Base-by-base conservation (phyloP, 225 moss, liverwort and hornwort species). In the Sphagnum contortum region DNA sequence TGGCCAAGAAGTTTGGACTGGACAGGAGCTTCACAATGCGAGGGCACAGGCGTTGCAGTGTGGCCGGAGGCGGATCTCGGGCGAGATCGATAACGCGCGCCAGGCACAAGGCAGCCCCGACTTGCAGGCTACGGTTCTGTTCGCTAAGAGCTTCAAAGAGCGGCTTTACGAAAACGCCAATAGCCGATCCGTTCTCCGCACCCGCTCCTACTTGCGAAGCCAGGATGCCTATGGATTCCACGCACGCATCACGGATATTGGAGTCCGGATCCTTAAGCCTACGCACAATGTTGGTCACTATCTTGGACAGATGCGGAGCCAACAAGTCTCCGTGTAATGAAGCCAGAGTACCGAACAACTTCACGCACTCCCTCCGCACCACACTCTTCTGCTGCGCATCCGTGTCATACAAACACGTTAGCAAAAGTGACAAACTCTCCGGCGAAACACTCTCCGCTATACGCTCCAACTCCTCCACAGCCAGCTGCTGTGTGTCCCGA, bases 401-500 rank as follows among this genome's bases (percentile, higher is more conserved):
- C 1, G 89, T 98, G 11, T 98, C 96, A 54, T 98, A 84, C 0
- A 98, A 64, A 13, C 89, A 91, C 48, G 80, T 77, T 49, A 98
- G 13, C 67, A 90, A 98, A 6, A 98, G 67, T 3, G 90, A 74
- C 59, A 91, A 83, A 0, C 87, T 90, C 50, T 91, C 78, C 0
- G 74, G 68, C 10, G 90, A 85, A 61, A 98, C 62, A 63, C 78
- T 76, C 51, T 79, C 69, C 4, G 83, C 90, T 12, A 87, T 82
- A 8, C 76, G 77, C 70, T 93, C 90, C 47, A 98, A 66, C 65
- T 98, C 96, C 60, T 98, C 92, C 5, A 92, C 69, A 13, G 87
- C 90, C 13, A 89, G 76, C 76, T 98, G 96, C 83, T 98, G 96
- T 0, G 87, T 91, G 56, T 98, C 96, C 9, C 80, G 83, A 63